Evolutionary conservation across 2,329 filamentous ascomycete genomes (phyloP), one percentile per base, ranked within the genome.

Genomic region (Escovopsis sp.): DNA sequence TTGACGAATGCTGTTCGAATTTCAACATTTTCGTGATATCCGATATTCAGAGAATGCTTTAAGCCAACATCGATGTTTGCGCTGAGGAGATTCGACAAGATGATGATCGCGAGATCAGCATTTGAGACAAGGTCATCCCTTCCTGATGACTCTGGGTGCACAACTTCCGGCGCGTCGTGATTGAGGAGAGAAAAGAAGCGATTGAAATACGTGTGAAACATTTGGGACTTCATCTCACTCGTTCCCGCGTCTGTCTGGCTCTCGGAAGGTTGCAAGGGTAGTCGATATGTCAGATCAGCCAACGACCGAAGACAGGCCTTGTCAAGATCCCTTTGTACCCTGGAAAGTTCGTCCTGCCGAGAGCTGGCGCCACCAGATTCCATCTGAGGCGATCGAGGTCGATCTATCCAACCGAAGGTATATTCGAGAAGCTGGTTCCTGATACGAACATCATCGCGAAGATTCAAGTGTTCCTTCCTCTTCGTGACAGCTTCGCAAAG

Each of bases 171-270:
- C 1, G 63, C 53, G 36, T 78, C 72, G 34, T 71, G 62, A 40
- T 76, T 76, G 19, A 81, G 59, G 4, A 81, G 57, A 1, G 73
- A 77, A 15, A 81, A 58, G 46, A 81, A 80, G 7, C 74, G 64
- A 41, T 77, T 79, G 55, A 81, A 80, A 50, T 81, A 81, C 6
- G 69, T 73, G 41, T 78, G 73, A 47, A 81, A 81, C 68, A 80
- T 75, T 46, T 79, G 71, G 1, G 72, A 76, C 48, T 80, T 80
- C 35, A 76, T 63, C 51, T 79, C 76, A 43, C 73, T 78, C 35
- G 71, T 74, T 31, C 74, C 71, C 2, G 71, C 74, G 53, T 81
- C 76, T 11, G 65, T 73, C 43, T 77, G 72, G 5, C 70, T 71
- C 35, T 80, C 76, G 2, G 67, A 66, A 2, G 76, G 73, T 43